Evolutionary conservation across 176 grass and related monocot genomes (phyloP).

Genomic region (Phragmites australis): DNA sequence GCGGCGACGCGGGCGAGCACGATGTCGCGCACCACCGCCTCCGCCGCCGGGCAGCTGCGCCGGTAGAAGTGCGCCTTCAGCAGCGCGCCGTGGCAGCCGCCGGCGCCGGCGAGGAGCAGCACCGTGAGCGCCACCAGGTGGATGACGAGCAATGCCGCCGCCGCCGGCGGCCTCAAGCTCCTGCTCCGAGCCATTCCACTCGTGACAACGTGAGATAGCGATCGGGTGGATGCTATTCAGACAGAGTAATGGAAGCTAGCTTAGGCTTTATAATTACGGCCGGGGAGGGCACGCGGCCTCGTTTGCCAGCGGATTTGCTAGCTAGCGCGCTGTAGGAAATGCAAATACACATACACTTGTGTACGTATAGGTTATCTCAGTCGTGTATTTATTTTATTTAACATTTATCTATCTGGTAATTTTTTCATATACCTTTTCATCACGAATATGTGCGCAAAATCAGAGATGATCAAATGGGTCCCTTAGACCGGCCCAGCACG

Average conservation of each 20-base stretch:
- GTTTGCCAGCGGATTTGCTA: no score
- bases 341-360: no score
- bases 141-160: not conserved
- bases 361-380: no score
- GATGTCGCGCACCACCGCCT: slow-evolving; percentile 58
- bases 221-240: not conserved
- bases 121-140: not conserved
- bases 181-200: not conserved
- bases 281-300: not conserved
- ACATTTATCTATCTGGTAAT: no score
- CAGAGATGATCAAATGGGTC: no score
- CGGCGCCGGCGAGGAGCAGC: not conserved
- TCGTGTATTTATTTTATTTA: no score
- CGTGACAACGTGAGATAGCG: not conserved
- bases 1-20: slow-evolving; percentile 37
- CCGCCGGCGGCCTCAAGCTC: not conserved
- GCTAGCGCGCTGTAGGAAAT: no score
- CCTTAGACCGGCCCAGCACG: no score
- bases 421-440: no score
- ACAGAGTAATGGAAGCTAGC: not conserved
- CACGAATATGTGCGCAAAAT: no score
- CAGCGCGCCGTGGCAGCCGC: not conserved
- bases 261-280: not conserved
- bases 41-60: slow-evolving; percentile 46
- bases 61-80: slow-evolving; percentile 61